Evolutionary conservation across 164 flowering plant genomes (phyloP).

Genomic region (Kalanchoe fedtschenkoi): DNA sequence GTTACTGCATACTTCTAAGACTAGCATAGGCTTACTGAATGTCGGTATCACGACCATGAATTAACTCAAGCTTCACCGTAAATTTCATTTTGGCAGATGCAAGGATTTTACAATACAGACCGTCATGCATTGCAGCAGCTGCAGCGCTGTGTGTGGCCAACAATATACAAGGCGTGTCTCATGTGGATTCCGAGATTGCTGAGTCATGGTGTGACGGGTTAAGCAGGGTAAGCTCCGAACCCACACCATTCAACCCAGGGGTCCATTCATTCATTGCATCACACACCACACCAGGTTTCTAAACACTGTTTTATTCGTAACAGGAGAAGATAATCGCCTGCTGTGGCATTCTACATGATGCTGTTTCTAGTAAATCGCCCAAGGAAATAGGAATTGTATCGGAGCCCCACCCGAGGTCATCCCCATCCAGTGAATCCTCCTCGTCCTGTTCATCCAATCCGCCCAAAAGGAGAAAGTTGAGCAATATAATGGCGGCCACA

Average conservation of each 20-base stretch:
- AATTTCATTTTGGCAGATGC: neutral
- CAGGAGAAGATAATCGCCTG: neutral
- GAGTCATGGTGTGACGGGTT: constrained; percentile 2
- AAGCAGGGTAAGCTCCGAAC: neutral
- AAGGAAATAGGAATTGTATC: neutral
- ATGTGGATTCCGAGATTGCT: neutral
- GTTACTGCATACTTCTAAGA: neutral
- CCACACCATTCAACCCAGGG: neutral
- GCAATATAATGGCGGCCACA: no score
- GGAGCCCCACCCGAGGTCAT: neutral
- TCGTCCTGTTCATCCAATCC: neutral
- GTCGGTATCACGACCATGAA: no score
- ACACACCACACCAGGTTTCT: neutral
- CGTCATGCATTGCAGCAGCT: constrained; percentile 6
- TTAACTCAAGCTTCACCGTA: neutral
- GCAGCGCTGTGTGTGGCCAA: neutral
- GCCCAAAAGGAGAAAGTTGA: constrained; percentile 1
- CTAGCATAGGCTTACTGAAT: neutral
- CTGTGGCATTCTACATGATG: neutral
- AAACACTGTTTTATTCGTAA: neutral
- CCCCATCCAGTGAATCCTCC: neutral
- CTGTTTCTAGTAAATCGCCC: neutral
- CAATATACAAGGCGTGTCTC: neutral
- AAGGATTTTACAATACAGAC: neutral
- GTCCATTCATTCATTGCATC: neutral